Percentiles rank a stretch among this genome's conserved stretches.
Evolutionary conservation across 208 protist species (phyloP).

Genomic region (Trypanosoma scelopori): DNA sequence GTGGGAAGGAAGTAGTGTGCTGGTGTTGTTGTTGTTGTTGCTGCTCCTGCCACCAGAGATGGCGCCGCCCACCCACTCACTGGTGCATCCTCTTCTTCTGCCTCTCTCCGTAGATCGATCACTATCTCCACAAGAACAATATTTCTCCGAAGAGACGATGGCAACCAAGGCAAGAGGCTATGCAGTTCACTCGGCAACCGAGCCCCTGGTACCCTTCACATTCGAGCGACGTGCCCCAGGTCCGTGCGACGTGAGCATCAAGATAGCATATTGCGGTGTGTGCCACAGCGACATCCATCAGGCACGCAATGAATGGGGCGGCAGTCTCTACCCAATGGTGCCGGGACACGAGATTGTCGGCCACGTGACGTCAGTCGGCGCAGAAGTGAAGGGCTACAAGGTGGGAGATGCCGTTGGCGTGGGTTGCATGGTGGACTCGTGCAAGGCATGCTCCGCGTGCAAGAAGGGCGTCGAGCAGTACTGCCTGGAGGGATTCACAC

Average conservation of each 20-base stretch:
- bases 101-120: background rate
- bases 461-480: conserved; percentile 70
- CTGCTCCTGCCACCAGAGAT: background rate
- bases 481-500: conserved; percentile 49
- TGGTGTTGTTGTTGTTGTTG: conserved; percentile 2
- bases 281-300: conserved; percentile 87
- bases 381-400: conserved; percentile 72
- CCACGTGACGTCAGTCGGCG: conserved; percentile 62
- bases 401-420: conserved; percentile 83
- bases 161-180: conserved; percentile 45
- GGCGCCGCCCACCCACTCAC: too few species aligned
- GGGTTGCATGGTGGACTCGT: conserved; percentile 90
- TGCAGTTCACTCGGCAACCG: conserved; percentile 40
- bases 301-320: conserved; percentile 68
- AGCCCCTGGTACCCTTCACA: conserved; percentile 45
- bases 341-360: conserved; percentile 87
- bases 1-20: background rate
- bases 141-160: conserved; percentile 24
- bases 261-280: conserved; percentile 71
- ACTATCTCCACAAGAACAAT: background rate
- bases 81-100: background rate
- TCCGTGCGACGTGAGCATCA: conserved; percentile 53
- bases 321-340: conserved; percentile 64
- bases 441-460: conserved; percentile 62
- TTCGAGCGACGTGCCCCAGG: conserved; percentile 55